These are phyloP conservation scores for Nigrospora osmanthi DNA, from an alignment of 2,329 filamentous ascomycete genomes.

Conservation along the genomic window DNA sequence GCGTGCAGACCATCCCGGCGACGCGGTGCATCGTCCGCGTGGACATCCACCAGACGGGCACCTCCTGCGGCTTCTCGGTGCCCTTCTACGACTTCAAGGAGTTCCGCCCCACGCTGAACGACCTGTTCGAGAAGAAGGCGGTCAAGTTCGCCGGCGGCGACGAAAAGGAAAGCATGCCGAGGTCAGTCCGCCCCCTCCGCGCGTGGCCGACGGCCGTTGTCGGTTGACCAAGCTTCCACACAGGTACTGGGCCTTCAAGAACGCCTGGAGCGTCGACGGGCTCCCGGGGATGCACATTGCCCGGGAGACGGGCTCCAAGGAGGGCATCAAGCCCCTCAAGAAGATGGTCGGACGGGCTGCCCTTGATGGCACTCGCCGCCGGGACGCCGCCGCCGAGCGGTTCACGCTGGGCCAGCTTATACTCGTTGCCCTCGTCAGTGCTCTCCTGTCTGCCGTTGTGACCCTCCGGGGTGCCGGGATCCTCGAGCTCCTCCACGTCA, in stretches of 20 bases:
- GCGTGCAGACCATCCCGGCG: constrained; percentile 19
- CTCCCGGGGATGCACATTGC: constrained; percentile 26
- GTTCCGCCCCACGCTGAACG: constrained; percentile 24
- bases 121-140: constrained; percentile 22
- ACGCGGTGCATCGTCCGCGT: constrained; percentile 28
- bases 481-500: too few species aligned
- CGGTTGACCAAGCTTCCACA: neutral
- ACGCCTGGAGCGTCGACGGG: constrained; percentile 29
- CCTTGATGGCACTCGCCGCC: constrained; percentile 7
- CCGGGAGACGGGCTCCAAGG: constrained; percentile 17
- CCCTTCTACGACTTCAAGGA: constrained; percentile 29
- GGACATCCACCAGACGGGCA: constrained; percentile 28
- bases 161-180: constrained; percentile 26
- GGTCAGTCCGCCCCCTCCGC: constrained; percentile 7
- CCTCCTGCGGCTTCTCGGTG: constrained; percentile 31
- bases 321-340: constrained; percentile 24
- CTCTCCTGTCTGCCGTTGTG: neutral
- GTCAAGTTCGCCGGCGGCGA: constrained; percentile 21
- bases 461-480: neutral
- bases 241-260: constrained; percentile 33
- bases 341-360: constrained; percentile 30
- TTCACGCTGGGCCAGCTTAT: constrained; percentile 1
- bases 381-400: neutral
- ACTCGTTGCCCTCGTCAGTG: constrained; percentile 2
- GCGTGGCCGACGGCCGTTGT: neutral